phyloP scores from a whole-genome alignment of 2,329 filamentous ascomycete species.

The Teratosphaeriaceae sp. region DNA sequence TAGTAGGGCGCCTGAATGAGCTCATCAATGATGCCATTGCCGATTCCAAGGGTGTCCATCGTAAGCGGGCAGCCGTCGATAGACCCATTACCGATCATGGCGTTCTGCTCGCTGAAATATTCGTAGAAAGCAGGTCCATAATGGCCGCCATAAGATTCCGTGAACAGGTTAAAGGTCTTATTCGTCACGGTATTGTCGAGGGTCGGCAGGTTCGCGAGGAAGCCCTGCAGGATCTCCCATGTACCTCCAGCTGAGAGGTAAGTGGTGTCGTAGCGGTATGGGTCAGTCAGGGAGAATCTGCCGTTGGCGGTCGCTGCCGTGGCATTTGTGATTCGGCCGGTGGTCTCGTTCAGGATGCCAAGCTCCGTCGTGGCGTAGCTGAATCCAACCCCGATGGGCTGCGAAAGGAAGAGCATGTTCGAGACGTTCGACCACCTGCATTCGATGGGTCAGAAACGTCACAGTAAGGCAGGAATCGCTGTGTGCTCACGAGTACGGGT shows the following conservation, averaged over 20 bases:
- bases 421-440: constrained; percentile 54
- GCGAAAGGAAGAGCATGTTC: constrained; percentile 56
- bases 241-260: constrained; percentile 49
- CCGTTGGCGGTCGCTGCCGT: constrained; percentile 34
- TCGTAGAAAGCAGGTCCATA: constrained; percentile 39
- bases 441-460: no score
- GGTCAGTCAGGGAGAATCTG: constrained; percentile 40
- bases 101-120: constrained; percentile 53
- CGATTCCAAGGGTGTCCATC: constrained; percentile 45
- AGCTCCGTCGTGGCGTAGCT: constrained; percentile 41
- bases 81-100: constrained; percentile 39
- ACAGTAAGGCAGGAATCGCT: no score
- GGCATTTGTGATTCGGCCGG: constrained; percentile 41
- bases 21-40: constrained; percentile 50
- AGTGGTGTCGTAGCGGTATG: constrained; percentile 50
- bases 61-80: constrained; percentile 31
- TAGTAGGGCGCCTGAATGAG: constrained; percentile 43
- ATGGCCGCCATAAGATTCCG: constrained; percentile 63
- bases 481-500: no score
- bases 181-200: constrained; percentile 44
- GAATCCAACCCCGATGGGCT: constrained; percentile 53
- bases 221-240: constrained; percentile 51
- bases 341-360: constrained; percentile 37
- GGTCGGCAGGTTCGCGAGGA: constrained; percentile 43
- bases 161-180: no score